Base-by-base conservation (phyloP, 2,329 filamentous ascomycete species). In the Ophiobolus disseminans region DNA sequence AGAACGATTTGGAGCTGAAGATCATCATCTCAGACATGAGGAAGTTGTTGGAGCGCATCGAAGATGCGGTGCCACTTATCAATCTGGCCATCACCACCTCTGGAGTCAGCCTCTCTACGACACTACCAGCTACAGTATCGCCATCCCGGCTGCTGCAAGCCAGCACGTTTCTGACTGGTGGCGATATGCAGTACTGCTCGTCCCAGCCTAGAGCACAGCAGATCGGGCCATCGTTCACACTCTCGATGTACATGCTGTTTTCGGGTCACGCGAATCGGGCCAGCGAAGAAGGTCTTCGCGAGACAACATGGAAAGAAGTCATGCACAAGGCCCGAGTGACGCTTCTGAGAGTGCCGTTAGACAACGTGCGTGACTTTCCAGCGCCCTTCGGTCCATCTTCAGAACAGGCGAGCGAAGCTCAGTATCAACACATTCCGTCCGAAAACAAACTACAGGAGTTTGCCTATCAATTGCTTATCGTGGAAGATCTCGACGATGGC, bases 181-280 rank as follows among this genome's bases (percentile, higher is more conserved):
- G 91, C 2, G 94, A 99, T 70, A 88, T 86, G 0, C 88, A 91
- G 55, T 97, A 94, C 72, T 83, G 84, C 2, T 80, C 85, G 55
- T 79, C 84, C 31, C 82, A 86, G 5, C 80, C 76, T 0, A 75
- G 78, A 8, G 81, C 87, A 0, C 85, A 90, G 36, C 91, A 97
- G 66, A 88, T 97, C 50, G 94, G 94, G 0, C 91, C 93, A 0
- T 84, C 86, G 0, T 97, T 97, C 65, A 88, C 84, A 0, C 73
- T 97, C 6, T 96, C 92, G 0, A 77, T 97, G 59, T 99, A 97
- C 73, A 97, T 97, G 91, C 82, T 97, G 0, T 99, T 97, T 64
- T 81, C 87, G 2, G 89, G 91, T 1, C 91, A 97, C 71, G 78
- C 86, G 3, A 76, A 78, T 34, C 75, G 83, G 30, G 76, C 79